A percentile compares a stretch with the other conserved stretches of the same genome.
Conservation (phyloP, 768 basidiomycete species). For the Kwoniella dejecticola region DNA sequence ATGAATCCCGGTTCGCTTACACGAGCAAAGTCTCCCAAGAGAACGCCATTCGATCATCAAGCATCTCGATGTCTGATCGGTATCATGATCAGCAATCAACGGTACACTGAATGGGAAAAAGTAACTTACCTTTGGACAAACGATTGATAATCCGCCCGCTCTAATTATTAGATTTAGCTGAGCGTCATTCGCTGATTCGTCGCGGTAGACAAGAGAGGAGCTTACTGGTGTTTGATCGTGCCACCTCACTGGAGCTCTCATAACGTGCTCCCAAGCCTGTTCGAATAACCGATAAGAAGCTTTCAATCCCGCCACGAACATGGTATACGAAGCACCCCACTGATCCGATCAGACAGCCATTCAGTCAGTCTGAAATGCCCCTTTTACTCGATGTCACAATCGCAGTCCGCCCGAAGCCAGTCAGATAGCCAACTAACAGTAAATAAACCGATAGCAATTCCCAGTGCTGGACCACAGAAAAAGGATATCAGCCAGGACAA, state of each 20-base stretch:
- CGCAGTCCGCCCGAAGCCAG: too few species aligned
- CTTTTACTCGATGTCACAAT: not conserved
- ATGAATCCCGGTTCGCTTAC: too few species aligned
- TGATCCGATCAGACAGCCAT: too few species aligned
- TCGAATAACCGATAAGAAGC: conserved; percentile 62
- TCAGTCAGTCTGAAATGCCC: too few species aligned
- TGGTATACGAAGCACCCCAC: conserved; percentile 38
- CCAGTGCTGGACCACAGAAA: conserved; percentile 38
- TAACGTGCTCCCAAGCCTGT: conserved; percentile 62
- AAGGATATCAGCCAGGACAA: too few species aligned
- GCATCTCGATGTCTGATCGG: conserved; percentile 45
- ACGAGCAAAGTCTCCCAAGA: conserved; percentile 21
- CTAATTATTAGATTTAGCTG: conserved; percentile 11
- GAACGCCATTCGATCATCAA: conserved; percentile 47
- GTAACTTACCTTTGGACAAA: conserved; percentile 60
- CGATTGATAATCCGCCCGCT: conserved; percentile 53
- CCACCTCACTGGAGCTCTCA: conserved; percentile 67
- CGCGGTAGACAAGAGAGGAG: too few species aligned
- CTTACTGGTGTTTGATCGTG: conserved; percentile 66
- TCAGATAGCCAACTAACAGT: conserved; percentile 11
- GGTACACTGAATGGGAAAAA: too few species aligned
- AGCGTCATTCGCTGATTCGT: too few species aligned
- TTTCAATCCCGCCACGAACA: conserved; percentile 50
- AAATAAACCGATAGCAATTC: conserved; percentile 31
- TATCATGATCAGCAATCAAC: not conserved